Evolutionary conservation across 2,329 filamentous ascomycete species (phyloP), one percentile per base, ranked within the genome.

Genomic region (Cladophialophora bantiana): DNA sequence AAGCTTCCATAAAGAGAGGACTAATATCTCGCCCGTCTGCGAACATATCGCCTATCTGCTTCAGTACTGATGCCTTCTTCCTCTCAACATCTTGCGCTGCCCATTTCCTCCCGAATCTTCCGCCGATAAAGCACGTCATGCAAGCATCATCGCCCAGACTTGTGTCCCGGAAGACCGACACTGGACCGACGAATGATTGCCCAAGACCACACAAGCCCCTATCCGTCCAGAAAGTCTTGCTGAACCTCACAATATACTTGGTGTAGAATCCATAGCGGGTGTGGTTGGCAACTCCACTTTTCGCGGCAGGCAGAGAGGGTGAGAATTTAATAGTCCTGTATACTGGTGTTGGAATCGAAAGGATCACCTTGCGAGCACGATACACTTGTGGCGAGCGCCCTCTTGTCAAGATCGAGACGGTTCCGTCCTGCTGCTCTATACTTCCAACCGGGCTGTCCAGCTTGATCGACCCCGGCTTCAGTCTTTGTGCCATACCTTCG

Each of bases 201-300:
- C 78, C 73, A 7, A 81, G 73, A 1, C 81, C 82, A 59, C 77
- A 81, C 12, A 81, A 73, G 0, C 52, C 36, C 12, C 53, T 66
- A 2, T 68, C 64, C 26, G 45, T 40, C 85, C 85, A 87, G 73
- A 81, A 85, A 0, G 83, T 79, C 3, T 72, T 64, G 13, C 72
- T 70, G 72, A 80, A 85, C 5, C 74, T 71, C 35, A 82, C 71
- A 60, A 87, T 84, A 5, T 80, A 80, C 72, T 88, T 87, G 58
- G 79, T 81, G 70, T 85, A 85, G 67, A 82, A 82, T 2, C 84
- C 84, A 45, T 82, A 79, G 0, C 69, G 73, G 5, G 77, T 78
- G 0, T 78, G 75, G 2, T 78, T 70, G 12, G 75, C 69, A 52
- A 81, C 73, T 0, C 75, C 72, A n/a, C 73, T 71, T 69, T 84